phyloP scores from a whole-genome alignment of 106 monocot species.

The Allium cepa region DNA sequence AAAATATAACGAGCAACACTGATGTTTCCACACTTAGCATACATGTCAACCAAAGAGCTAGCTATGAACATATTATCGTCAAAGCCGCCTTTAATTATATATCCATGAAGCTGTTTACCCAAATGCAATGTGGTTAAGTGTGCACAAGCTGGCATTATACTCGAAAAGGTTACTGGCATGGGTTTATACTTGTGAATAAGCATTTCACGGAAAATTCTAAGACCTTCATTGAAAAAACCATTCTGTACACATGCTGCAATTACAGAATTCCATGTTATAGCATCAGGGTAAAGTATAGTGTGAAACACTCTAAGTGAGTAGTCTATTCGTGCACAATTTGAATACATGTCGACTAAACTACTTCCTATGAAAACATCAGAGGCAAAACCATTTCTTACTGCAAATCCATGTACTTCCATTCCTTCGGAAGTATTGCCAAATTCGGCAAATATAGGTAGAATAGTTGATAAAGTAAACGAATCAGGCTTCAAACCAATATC shows the following conservation, averaged over 20 bases:
- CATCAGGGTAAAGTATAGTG: conserved; percentile 28
- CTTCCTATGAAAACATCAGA: conserved; percentile 61
- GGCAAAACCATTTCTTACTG: conserved; percentile 34
- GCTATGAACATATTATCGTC: conserved; percentile 51
- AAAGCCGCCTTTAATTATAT: conserved; percentile 38
- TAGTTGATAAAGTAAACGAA: conserved; percentile 61
- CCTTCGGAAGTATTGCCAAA: conserved; percentile 39
- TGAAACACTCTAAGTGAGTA: conserved; percentile 46
- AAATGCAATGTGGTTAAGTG: conserved; percentile 56
- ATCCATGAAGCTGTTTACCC: conserved; percentile 75
- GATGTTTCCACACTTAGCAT: conserved; percentile 76
- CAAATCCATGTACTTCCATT: conserved; percentile 66
- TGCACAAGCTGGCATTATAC: conserved; percentile 73
- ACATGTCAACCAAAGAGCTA: conserved; percentile 78
- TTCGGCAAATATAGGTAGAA: conserved; percentile 79
- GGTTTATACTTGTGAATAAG: conserved; percentile 32
- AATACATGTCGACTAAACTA: conserved; percentile 86
- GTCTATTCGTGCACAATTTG: conserved; percentile 51
- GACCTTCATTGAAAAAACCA: conserved; percentile 59
- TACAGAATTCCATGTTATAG: conserved; percentile 70
- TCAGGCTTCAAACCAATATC: conserved; percentile 43
- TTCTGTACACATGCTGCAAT: conserved; percentile 83
- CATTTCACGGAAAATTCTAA: conserved; percentile 61
- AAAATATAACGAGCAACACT: conserved; percentile 49
- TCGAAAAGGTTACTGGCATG: conserved; percentile 49